Percentiles rank a stretch among this genome's conserved stretches.
These are phyloP conservation scores for Ustilago xerochloae DNA, from an alignment of 1,284 basidiomycete genomes.

Conservation along the genomic window DNA sequence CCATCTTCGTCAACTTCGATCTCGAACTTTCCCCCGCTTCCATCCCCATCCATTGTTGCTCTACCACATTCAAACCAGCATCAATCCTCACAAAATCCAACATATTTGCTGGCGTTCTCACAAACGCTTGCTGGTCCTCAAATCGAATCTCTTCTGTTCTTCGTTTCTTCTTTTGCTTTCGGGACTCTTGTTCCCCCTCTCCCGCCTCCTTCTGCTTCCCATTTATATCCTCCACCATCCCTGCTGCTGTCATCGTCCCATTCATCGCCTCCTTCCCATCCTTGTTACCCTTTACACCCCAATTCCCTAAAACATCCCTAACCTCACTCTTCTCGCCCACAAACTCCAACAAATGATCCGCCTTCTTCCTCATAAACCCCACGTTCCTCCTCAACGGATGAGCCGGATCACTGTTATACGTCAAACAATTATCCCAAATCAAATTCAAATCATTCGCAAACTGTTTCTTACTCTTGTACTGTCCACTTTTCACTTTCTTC, in stretches of 20 bases:
- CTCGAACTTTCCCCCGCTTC: constrained; percentile 35
- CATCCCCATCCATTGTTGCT: neutral
- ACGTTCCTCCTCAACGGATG: constrained; percentile 65
- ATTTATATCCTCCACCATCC: neutral
- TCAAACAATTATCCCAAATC: constrained; percentile 95
- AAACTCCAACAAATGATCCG: constrained; percentile 78
- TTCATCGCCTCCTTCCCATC: neutral
- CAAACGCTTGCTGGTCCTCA: constrained; percentile 74
- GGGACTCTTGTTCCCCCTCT: neutral
- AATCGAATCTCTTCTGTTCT: constrained; percentile 44
- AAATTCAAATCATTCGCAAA: constrained; percentile 93
- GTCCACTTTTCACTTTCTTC: constrained; percentile 86
- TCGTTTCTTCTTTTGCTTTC: constrained; percentile 12
- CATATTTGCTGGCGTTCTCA: constrained; percentile 84
- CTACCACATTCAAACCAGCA: constrained; percentile 10
- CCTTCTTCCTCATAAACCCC: constrained; percentile 64
- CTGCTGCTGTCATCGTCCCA: neutral
- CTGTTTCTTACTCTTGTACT: constrained; percentile 90
- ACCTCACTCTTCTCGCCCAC: constrained; percentile 86
- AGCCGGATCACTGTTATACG: constrained; percentile 84
- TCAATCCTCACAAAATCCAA: constrained; percentile 51
- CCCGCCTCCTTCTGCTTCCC: neutral
- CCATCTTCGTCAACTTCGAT: constrained; percentile 21
- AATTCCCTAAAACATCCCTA: constrained; percentile 59
- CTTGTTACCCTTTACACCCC: constrained; percentile 36